A percentile compares a stretch with the other conserved stretches of the same genome.
Conservation (phyloP, 225 moss, liverwort and hornwort species). For the Asterella californica region DNA sequence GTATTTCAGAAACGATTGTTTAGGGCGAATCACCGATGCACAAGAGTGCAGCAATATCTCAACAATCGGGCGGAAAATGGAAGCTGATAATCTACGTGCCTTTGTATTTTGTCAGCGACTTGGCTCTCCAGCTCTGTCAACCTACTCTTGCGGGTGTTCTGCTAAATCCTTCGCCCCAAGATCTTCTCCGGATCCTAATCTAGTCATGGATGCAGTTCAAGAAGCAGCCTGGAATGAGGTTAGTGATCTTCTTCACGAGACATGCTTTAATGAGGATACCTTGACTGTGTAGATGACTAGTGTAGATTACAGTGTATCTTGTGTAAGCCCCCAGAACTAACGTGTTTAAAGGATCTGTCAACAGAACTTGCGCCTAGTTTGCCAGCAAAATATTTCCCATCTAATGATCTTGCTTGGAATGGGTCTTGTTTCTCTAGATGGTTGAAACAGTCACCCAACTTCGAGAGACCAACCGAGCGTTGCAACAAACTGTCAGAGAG, state of each 20-base stretch:
- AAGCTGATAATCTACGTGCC: neutral
- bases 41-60: too few species aligned
- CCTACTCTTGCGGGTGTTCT: conserved; percentile 30
- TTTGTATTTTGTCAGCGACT: neutral
- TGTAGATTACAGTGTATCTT: too few species aligned
- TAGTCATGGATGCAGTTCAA: neutral
- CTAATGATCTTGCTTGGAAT: neutral
- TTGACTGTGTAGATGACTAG: too few species aligned
- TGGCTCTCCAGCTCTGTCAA: neutral
- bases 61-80: too few species aligned
- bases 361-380: neutral
- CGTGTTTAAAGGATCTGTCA: neutral
- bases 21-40: too few species aligned
- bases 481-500: conserved; percentile 34
- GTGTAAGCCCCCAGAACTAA: neutral
- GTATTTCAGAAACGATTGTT: too few species aligned
- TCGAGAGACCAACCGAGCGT: conserved; percentile 30
- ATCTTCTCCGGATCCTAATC: neutral
- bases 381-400: too few species aligned
- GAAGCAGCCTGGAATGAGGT: conserved; percentile 25
- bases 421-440: conserved; percentile 22
- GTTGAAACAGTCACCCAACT: conserved; percentile 26
- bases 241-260: neutral
- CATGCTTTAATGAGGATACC: neutral
- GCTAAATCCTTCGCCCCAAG: neutral